These are phyloP conservation scores for Alisma plantagoaquatica DNA, from an alignment of 106 monocot genomes.

Conservation along the genomic window DNA sequence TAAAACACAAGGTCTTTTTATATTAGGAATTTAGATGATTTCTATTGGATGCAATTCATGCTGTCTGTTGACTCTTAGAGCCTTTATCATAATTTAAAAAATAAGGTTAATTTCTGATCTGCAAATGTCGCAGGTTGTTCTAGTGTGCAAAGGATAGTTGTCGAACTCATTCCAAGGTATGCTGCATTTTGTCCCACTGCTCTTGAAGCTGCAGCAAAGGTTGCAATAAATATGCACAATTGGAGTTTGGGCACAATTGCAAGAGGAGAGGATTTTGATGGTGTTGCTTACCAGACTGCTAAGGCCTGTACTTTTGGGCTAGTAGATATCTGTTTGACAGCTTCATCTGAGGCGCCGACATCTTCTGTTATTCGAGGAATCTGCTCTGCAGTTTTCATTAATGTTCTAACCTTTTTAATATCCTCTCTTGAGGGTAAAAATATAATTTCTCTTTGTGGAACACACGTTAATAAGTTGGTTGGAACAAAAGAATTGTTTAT, in stretches of 20 bases:
- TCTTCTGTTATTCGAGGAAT: slow-evolving; percentile 75
- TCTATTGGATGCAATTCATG: not conserved
- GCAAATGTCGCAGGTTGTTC: slow-evolving; percentile 49
- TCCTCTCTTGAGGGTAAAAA: slow-evolving; percentile 62
- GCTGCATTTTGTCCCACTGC: slow-evolving; percentile 85
- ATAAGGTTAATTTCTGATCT: not conserved
- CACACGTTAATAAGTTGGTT: slow-evolving; percentile 41
- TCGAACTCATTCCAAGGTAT: slow-evolving; percentile 88
- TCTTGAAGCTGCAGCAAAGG: slow-evolving; percentile 76
- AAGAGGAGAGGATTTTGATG: slow-evolving; percentile 74
- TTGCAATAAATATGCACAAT: slow-evolving; percentile 86
- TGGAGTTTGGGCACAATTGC: slow-evolving; percentile 62
- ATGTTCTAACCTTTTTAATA: slow-evolving; percentile 62
- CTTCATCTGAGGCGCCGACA: slow-evolving; percentile 64
- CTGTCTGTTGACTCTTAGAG: not conserved
- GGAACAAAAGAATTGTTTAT: slow-evolving; percentile 45
- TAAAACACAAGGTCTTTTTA: too few relatives aligned
- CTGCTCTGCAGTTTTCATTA: slow-evolving; percentile 65
- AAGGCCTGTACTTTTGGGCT: slow-evolving; percentile 85
- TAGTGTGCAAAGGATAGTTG: slow-evolving; percentile 78
- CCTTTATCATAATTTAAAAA: not conserved
- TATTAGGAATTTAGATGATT: not conserved
- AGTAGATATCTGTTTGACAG: slow-evolving; percentile 75
- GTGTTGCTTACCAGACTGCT: slow-evolving; percentile 73
- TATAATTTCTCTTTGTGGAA: slow-evolving; percentile 42